Evolutionary conservation across 2,329 filamentous ascomycete species (phyloP).

Genomic region (Davidsoniella australis): DNA sequence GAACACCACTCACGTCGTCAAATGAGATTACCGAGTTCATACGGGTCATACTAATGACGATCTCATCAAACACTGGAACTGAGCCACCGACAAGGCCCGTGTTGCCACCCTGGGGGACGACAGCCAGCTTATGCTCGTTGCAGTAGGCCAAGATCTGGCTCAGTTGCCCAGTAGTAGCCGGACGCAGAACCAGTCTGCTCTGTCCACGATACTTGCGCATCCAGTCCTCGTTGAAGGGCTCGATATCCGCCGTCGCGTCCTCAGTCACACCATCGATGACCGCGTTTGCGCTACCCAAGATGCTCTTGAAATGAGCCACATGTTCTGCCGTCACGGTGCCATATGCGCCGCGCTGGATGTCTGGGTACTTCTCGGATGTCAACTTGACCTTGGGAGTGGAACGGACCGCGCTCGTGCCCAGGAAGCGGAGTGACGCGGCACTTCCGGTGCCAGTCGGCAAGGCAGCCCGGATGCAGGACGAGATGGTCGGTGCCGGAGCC

Average conservation of each 20-base stretch:
- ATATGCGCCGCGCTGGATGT: constrained; percentile 70
- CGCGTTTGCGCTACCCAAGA: constrained; percentile 65
- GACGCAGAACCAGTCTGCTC: constrained; percentile 72
- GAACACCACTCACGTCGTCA: constrained; percentile 77
- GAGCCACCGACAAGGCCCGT: constrained; percentile 90
- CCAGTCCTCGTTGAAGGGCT: constrained; percentile 93
- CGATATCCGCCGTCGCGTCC: constrained; percentile 55
- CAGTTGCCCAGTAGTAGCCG: constrained; percentile 68
- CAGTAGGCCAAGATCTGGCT: constrained; percentile 87
- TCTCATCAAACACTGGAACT: constrained; percentile 95
- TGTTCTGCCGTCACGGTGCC: constrained; percentile 57
- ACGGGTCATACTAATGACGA: constrained; percentile 74
- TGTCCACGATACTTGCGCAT: constrained; percentile 97
- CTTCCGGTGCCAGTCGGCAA: not conserved
- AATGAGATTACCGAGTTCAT: constrained; percentile 89
- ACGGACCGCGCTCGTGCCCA: not conserved
- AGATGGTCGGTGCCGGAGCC: not conserved
- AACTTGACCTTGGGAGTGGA: constrained; percentile 33
- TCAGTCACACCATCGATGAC: constrained; percentile 65
- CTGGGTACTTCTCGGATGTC: constrained; percentile 74
- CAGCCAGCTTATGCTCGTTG: constrained; percentile 79
- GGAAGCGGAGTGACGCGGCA: not conserved
- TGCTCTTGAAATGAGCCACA: constrained; percentile 61
- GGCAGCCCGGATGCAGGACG: not conserved
- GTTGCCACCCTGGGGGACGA: constrained; percentile 94